Base-by-base conservation (phyloP, 805 yeast genomes). In the Saccharomycopsis capsularis region DNA sequence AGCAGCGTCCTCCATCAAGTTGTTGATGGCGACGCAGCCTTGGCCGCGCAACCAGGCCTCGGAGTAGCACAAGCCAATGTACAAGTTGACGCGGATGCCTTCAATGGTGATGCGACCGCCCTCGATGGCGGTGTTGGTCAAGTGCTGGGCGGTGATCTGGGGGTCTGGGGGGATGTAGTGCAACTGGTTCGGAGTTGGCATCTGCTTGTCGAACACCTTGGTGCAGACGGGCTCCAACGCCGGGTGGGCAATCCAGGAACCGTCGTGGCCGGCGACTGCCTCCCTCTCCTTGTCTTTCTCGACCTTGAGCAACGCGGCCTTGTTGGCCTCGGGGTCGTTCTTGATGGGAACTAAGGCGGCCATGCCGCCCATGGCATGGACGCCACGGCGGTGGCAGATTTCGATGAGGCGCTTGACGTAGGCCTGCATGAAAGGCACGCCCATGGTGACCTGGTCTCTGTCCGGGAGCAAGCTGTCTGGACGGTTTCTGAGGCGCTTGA, bases 311-410 rank as follows among this genome's bases (percentile, higher is more conserved):
- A 85, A 75, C 7, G 90, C 91, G 43, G 69, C 67, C 42, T 70
- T 70, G 67, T 85, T 84, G 54, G 79, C 76, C 52, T 69, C 76
- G 30, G 73, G 69, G 60, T 85, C 89, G 55, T 77, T 72, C 64
- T 84, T 84, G 67, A 84, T 84, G 55, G 93, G 91, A 58, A 85
- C 82, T 57, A 83, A 85, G 3, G 91, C 91, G 56, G 93, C 91
- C 95, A 85, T 85, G 58, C 95, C 95, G 58, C 95, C 93, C 80
- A 85, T 82, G 18, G 91, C 91, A 61, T 84, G 90, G 39, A 84
- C 91, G 54, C 82, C 84, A 68, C 91, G 75, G 59, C 77, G 73
- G 63, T 85, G 95, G 65, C 88, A 81, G 40, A 79, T 77, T 63
- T 81, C 74, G 57, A 85, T 86, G 64, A 85, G 71, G 59, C 81